phyloP scores from a whole-genome alignment of 352 stramenopile genomes.

The Phytophthora nicotianae region DNA sequence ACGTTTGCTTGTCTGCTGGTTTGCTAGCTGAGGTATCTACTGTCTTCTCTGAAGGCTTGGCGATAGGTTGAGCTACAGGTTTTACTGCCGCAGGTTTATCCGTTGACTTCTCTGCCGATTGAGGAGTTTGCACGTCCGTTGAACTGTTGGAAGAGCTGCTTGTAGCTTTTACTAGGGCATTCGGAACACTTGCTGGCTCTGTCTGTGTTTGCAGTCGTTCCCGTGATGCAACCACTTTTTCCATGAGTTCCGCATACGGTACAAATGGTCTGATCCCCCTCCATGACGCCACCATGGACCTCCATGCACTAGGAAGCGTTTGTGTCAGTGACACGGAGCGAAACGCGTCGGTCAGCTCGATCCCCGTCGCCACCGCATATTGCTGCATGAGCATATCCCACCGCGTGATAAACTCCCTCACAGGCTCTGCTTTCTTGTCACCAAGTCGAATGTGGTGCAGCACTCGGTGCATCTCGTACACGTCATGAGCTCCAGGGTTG shows the following conservation, averaged over 20 bases:
- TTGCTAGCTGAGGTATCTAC: constrained; percentile 1
- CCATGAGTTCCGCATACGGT: constrained; percentile 45
- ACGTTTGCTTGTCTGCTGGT: not conserved
- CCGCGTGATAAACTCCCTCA: constrained; percentile 43
- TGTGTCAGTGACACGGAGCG: constrained; percentile 44
- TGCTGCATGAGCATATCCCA: constrained; percentile 51
- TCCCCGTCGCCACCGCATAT: constrained; percentile 42
- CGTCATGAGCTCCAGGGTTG: constrained; percentile 34
- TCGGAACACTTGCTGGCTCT: constrained; percentile 15
- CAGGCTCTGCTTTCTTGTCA: constrained; percentile 46
- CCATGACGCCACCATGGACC: constrained; percentile 35
- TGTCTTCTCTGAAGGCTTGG: constrained; percentile 5
- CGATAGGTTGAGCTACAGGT: constrained; percentile 3
- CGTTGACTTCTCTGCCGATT: constrained; percentile 2
- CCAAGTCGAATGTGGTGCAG: constrained; percentile 51
- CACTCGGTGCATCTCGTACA: constrained; percentile 52
- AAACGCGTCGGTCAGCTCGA: constrained; percentile 48
- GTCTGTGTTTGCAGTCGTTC: constrained; percentile 27
- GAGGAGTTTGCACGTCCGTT: constrained; percentile 9
- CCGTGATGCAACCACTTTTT: constrained; percentile 35
- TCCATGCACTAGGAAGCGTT: constrained; percentile 40
- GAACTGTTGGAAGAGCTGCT: constrained; percentile 1
- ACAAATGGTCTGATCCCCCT: constrained; percentile 45
- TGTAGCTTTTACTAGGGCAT: constrained; percentile 1
- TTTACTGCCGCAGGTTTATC: constrained; percentile 15